Base-by-base conservation (phyloP, 768 basidiomycete genomes). In the Roridomyces roridus region DNA sequence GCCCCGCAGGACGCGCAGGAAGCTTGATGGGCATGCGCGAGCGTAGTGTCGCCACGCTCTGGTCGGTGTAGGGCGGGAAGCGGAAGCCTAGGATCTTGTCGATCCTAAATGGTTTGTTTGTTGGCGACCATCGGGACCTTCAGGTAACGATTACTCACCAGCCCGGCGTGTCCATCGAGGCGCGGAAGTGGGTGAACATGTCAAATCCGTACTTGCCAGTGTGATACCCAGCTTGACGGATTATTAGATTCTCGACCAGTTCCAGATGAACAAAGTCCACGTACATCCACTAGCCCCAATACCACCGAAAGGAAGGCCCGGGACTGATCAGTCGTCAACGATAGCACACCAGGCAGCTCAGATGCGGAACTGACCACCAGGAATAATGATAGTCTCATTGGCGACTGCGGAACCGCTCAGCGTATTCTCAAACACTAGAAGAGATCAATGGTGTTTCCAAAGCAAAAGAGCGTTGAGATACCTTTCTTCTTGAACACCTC, bases 201-300 rank as follows among this genome's bases (percentile, higher is more conserved):
- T 92, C 88, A 62, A 94, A 94, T 5, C 78, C 74, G 65, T 76
- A 88, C 66, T 92, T 92, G 31, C 92, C 88, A 4, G 86, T 85
- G 65, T 89, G 85, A 51, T 80, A 76, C 12, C 92, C 87, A 54
- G 77, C 91, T 88, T 34, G n/a, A 54, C 20, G 18, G 25, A 18
- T 28, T 12, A 39, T 35, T 3, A 44, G 45, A 44, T n/a, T n/a
- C n/a, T n/a, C n/a, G n/a, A n/a, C n/a, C n/a, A n/a, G n/a, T n/a
- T 31, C 29, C 14, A 41, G 36, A 34, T 47, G 23, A 40, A 3
- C 17, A 40, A 46, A n/a, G 34, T 44, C 25, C 17, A 63, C 88
- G 61, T 68, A 91, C 91, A 81, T 70, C 91, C 91, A 64, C 87
- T 89, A 5, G 79, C 73, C 2, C 91, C 91, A 39, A 83, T 77